Evolutionary conservation across 345 rosid genomes (phyloP).

Genomic region (Eucalyptus globulus): DNA sequence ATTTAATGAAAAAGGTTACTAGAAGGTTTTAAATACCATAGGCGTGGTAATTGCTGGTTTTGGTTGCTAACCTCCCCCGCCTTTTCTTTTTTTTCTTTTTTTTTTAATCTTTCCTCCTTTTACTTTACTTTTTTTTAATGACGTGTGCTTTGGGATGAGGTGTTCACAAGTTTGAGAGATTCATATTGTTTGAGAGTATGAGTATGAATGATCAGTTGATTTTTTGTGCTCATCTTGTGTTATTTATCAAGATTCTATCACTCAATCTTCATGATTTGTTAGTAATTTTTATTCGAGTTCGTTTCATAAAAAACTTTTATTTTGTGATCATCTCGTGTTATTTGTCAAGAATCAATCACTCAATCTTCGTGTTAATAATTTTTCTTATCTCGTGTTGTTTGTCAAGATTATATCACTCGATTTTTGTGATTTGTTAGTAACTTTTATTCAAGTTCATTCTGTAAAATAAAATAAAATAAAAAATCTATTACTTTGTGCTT

Average conservation of each 20-base stretch:
- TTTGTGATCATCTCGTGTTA: too few relatives aligned
- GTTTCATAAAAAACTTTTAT: background rate
- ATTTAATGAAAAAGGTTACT: background rate
- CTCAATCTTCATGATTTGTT: background rate
- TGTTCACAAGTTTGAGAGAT: background rate
- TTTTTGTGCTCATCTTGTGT: background rate
- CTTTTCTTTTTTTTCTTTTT: background rate
- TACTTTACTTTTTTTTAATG: background rate
- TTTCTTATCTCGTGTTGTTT: too few relatives aligned
- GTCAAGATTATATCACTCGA: too few relatives aligned
- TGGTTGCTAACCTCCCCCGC: background rate
- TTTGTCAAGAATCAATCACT: too few relatives aligned
- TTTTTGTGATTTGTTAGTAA: too few relatives aligned
- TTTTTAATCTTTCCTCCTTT: background rate
- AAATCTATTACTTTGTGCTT: background rate
- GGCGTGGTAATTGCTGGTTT: background rate
- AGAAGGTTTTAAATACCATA: background rate
- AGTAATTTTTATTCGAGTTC: background rate
- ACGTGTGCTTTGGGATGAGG: background rate
- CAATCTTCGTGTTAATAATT: too few relatives aligned
- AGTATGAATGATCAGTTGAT: background rate
- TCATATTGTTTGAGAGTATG: background rate
- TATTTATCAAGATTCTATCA: background rate
- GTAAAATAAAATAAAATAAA: too few relatives aligned
- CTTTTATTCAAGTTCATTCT: too few relatives aligned